Base-by-base conservation (phyloP, 352 stramenopile species). In the Plasmopara muralis region DNA sequence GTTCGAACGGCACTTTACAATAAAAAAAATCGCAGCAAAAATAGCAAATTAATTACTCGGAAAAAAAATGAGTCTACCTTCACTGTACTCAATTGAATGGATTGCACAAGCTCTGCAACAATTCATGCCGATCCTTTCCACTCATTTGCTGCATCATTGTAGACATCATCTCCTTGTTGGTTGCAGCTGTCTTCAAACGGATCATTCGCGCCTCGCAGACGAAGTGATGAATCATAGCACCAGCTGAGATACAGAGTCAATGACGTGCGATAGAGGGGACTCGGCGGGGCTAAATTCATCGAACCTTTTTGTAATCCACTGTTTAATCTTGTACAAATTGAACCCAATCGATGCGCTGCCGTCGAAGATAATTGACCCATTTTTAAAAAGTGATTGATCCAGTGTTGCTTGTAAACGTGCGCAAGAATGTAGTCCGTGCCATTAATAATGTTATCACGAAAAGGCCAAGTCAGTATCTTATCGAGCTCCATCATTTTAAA, bases 331-430 rank as follows among this genome's bases (percentile, higher is more conserved):
- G 57, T 58, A 8, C 25, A 31, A 29, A 15, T 28, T 12, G 5
- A 2, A 3, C 50, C 47, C n/a, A 68, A 51, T 29, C 53, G 39
- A 6, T 52, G 39, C 4, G 5, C 9, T 6, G 48, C 35, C 15
- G 40, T 1, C 1, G 18, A 2, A 13, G 29, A 52, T 13, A 60
- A 5, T 33, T 43, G 2, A 0, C 57, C 62, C 30, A 57, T 60
- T 1, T 43, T 35, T 18, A 64, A 38, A 18, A 66, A 70, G 43
- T 67, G 34, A 9, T 60, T 43, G 14, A 70, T 38, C 62, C 62
- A 70, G 7, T 63, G 9, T 2, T 63, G 41, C 9, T 60, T 47
- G 25, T 48, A 55, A 2, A 47, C 6, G 0, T 50, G 15, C 2
- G 50, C 56, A 2, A 69, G 47, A 18, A 53, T 16, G 33, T 58